Evolutionary conservation across 305 asterid genomes (phyloP).

Genomic region (Solanum hybrid): DNA sequence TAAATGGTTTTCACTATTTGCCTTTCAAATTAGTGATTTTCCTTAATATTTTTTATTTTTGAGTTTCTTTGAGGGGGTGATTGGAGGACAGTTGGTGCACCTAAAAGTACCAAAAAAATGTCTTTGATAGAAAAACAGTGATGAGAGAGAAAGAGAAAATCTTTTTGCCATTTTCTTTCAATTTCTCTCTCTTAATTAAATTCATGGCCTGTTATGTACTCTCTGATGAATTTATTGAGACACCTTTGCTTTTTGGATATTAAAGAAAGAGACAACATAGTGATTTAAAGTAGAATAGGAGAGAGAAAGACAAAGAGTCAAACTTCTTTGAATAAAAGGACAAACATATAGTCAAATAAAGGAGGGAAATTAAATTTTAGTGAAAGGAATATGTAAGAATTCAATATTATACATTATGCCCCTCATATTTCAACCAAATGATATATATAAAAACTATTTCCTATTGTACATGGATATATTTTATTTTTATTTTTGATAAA

Average conservation of each 20-base stretch:
- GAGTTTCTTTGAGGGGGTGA: neutral
- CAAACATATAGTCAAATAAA: conserved; percentile 9
- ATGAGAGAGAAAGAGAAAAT: neutral
- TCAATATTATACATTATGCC: neutral
- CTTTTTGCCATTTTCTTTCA: neutral
- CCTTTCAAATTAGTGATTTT: neutral
- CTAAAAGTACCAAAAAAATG: conserved; percentile 23
- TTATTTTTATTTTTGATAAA: too few species aligned
- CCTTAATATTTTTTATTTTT: neutral
- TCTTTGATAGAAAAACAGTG: conserved; percentile 1
- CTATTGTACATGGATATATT: too few species aligned
- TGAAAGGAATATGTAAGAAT: neutral
- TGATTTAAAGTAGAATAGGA: neutral
- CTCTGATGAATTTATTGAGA: conserved; percentile 19
- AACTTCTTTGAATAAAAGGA: conserved; percentile 3
- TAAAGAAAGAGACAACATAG: neutral
- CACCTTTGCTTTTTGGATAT: conserved; percentile 8
- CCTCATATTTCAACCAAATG: neutral
- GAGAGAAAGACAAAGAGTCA: neutral
- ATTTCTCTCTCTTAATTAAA: neutral
- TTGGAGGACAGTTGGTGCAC: conserved; percentile 34
- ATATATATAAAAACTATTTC: neutral
- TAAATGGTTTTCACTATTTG: neutral
- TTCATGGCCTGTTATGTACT: neutral
- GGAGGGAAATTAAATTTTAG: neutral